phyloP scores from a whole-genome alignment of 164 flowering plant species.

The Aristolochia fimbriata region DNA sequence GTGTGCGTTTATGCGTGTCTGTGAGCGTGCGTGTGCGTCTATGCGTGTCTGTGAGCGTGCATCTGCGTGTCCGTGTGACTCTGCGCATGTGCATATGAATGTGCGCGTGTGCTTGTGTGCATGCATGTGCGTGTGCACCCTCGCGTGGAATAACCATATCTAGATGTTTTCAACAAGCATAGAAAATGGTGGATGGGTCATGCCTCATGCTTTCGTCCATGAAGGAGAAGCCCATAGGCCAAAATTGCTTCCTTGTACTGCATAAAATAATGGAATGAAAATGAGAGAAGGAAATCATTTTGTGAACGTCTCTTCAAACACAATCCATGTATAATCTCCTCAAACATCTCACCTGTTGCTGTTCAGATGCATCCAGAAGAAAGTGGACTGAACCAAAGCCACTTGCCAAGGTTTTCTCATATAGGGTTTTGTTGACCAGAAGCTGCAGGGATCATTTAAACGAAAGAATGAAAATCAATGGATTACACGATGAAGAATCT shows the following conservation, averaged over 20 bases:
- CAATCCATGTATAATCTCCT: neutral
- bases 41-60: too few relatives aligned
- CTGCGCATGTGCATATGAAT: too few relatives aligned
- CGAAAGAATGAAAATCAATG: too few relatives aligned
- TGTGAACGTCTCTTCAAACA: neutral
- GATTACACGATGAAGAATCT: too few relatives aligned
- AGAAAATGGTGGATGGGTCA: neutral
- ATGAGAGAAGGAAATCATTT: neutral
- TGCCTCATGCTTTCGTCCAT: slow-evolving; percentile 46
- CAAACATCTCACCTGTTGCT: slow-evolving; percentile 65
- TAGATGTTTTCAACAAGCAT: neutral
- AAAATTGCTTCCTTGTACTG: slow-evolving; percentile 96
- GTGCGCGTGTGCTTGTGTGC: too few relatives aligned
- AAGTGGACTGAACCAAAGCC: slow-evolving; percentile 94
- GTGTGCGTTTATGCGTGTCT: too few relatives aligned
- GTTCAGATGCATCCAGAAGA: slow-evolving; percentile 94
- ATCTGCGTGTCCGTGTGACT: too few relatives aligned
- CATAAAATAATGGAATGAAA: slow-evolving; percentile 9
- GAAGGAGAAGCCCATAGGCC: slow-evolving; percentile 68
- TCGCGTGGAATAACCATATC: too few relatives aligned
- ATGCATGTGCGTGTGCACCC: too few relatives aligned
- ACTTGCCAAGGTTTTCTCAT: slow-evolving; percentile 93
- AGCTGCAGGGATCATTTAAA: slow-evolving; percentile 34
- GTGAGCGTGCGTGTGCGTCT: too few relatives aligned
- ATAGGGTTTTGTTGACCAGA: slow-evolving; percentile 80